Conservation (phyloP, 2,329 filamentous ascomycete genomes). For the Hypoxylon sp. region DNA sequence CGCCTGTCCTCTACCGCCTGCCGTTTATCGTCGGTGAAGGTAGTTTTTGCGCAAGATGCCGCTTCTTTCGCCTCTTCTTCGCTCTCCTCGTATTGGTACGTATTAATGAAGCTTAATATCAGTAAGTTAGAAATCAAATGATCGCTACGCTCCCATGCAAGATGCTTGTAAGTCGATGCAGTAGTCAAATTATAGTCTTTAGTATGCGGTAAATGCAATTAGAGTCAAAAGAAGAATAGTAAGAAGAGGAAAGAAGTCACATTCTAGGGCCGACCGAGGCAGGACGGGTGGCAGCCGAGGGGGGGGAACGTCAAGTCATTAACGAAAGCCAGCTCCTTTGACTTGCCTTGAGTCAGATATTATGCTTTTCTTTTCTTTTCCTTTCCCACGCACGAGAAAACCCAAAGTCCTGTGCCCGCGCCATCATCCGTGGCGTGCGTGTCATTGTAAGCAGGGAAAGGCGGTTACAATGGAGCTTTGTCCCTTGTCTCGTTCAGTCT, state of each 20-base stretch:
- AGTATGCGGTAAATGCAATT: slow-evolving; percentile 17
- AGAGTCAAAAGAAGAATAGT: not conserved
- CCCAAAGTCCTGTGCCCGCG: no score
- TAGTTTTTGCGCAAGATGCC: no score
- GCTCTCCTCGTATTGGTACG: not conserved
- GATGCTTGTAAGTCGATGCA: no score
- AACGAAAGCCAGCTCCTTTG: not conserved
- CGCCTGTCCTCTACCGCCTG: not conserved
- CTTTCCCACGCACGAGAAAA: no score
- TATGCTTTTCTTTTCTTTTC: slow-evolving; percentile 14
- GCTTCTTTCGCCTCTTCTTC: not conserved
- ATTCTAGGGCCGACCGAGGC: not conserved
- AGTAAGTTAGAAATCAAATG: slow-evolving; percentile 8
- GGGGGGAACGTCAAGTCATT: slow-evolving; percentile 19
- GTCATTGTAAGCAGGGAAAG: slow-evolving; percentile 10
- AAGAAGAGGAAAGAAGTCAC: slow-evolving; percentile 26
- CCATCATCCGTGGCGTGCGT: slow-evolving; percentile 6
- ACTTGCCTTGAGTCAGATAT: slow-evolving; percentile 17
- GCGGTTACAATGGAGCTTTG: slow-evolving; percentile 20
- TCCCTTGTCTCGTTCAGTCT: not conserved
- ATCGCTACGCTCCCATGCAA: slow-evolving; percentile 10
- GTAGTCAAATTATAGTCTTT: slow-evolving; percentile 26
- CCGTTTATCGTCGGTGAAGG: not conserved
- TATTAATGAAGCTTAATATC: no score
- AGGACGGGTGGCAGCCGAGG: not conserved